Evolutionary conservation across 768 basidiomycete genomes (phyloP).

Genomic region (Naganishia kalamii): DNA sequence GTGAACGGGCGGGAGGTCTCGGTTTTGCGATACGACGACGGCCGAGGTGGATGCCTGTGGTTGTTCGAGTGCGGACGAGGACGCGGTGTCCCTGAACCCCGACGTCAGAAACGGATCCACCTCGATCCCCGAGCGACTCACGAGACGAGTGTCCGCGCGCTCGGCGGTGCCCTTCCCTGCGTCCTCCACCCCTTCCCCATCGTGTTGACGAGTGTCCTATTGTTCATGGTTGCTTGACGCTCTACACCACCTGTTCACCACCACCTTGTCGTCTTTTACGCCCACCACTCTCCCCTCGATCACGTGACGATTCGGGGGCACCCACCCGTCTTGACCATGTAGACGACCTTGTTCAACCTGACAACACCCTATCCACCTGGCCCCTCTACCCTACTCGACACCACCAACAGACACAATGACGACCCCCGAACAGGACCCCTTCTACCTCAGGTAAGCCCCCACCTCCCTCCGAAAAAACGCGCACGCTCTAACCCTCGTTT

Average conservation of each 20-base stretch:
- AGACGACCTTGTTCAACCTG: not conserved
- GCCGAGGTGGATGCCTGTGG: not conserved
- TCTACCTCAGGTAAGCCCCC: conserved; percentile 42
- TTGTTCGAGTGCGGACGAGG: not conserved
- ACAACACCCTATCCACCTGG: not conserved
- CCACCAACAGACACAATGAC: conserved; percentile 9
- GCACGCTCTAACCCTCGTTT: not conserved
- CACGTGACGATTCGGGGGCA: not conserved
- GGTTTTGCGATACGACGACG: not conserved
- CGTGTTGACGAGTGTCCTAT: not conserved
- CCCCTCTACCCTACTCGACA: not conserved
- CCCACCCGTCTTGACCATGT: not conserved
- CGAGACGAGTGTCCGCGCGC: not conserved
- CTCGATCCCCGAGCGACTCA: not conserved
- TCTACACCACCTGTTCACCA: no score
- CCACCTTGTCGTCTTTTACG: no score
- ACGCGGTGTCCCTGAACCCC: not conserved
- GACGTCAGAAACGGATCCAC: not conserved
- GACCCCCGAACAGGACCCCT: conserved; percentile 42
- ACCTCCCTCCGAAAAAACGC: not conserved
- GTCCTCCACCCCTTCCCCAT: not conserved
- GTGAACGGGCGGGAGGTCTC: conserved; percentile 16
- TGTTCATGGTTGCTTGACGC: not conserved
- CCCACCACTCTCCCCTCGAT: not conserved
- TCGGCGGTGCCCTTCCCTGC: not conserved